Base-by-base conservation (phyloP, 495 filamentous ascomycete genomes). In the Daldinia bambusicola region DNA sequence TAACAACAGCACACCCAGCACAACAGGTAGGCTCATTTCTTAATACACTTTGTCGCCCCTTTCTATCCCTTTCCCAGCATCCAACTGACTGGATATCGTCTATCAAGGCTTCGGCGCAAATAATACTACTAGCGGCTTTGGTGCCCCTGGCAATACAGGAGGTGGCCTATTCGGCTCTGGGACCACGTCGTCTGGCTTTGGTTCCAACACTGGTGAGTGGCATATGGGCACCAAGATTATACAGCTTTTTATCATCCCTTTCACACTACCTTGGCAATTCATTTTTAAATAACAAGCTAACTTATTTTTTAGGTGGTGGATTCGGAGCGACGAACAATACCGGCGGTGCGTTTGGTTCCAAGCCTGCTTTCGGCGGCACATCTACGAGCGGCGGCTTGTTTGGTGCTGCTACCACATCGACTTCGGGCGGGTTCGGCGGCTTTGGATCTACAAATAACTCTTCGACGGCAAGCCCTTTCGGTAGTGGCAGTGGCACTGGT, bases 361-460 rank as follows among this genome's bases (percentile, higher is more conserved):
- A 80, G 34, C 75, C 75, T 67, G 64, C 60, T 48, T 79, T 78
- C 77, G 65, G 71, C 9, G 7, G 45, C 31, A 76, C 72, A 38
- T 57, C 75, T 16, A 66, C 75, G 16, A 72, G 69, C 20, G 70
- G 70, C 48, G 73, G 75, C 41, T 36, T 77, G 55, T 77, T 77
- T 38, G 70, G 75, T 52, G 58, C 66, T 43, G 77, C 77, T 70
- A 77, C 78, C 37, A 76, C 75, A 40, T 48, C 75, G 18, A 69
- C 70, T 61, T 57, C 72, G 70, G 64, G 74, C 45, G 68, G 69
- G 59, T 76, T 77, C 63, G 71, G 77, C 26, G 84, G 83, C 16
- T 89, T 90, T 75, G 88, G 88, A 41, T 57, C 84, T 36, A 82
- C 75, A 32, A 74, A 69, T 30, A 75, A 67, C 41, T 75, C 79